Percentiles rank a stretch among this genome's conserved stretches.
These are phyloP conservation scores for Ramaria rubella DNA, from an alignment of 768 basidiomycete genomes.

Conservation along the genomic window DNA sequence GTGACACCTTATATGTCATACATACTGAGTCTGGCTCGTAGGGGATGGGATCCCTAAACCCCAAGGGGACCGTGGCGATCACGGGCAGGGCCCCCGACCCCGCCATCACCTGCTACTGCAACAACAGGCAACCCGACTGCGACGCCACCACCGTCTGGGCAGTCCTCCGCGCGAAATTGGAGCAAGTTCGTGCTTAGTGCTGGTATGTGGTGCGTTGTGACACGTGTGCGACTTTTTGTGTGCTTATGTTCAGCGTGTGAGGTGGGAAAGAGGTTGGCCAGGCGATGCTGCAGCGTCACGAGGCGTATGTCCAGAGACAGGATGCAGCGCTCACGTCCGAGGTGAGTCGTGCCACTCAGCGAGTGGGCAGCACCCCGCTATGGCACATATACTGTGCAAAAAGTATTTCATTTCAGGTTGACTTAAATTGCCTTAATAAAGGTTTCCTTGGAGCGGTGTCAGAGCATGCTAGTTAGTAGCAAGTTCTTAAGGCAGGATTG, in stretches of 20 bases:
- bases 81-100: too few species aligned
- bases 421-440: not conserved
- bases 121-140: constrained; percentile 57
- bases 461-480: too few species aligned
- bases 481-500: too few species aligned
- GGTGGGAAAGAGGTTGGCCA: constrained; percentile 76
- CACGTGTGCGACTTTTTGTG: too few species aligned
- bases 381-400: not conserved
- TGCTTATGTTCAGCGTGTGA: constrained; percentile 6
- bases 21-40: too few species aligned
- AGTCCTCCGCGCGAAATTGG: constrained; percentile 62
- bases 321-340: constrained; percentile 34
- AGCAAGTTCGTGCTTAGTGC: constrained; percentile 49
- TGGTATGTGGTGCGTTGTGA: not conserved
- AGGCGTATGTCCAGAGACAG: constrained; percentile 72
- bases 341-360: too few species aligned
- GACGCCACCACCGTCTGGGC: constrained; percentile 57
- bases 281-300: constrained; percentile 78
- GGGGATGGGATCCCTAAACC: too few species aligned
- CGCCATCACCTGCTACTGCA: constrained; percentile 57
- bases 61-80: too few species aligned
- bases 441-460: too few species aligned
- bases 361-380: too few species aligned
- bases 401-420: too few species aligned
- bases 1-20: too few species aligned